Percentiles rank a stretch among this genome's conserved stretches.
These are phyloP conservation scores for Apocynum venetum DNA, from an alignment of 257 asterid genomes.

Conservation along the genomic window DNA sequence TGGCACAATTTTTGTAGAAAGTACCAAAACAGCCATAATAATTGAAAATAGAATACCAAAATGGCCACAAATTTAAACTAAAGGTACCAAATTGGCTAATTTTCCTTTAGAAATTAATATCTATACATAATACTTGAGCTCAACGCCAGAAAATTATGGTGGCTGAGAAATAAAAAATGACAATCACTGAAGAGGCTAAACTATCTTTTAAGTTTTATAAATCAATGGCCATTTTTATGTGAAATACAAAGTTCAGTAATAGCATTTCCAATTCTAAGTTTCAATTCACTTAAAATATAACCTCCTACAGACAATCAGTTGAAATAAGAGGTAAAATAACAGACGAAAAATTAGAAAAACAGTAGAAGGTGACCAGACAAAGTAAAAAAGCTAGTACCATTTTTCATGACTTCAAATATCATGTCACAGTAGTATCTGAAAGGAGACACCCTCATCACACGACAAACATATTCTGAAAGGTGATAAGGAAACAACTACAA, in stretches of 20 bases:
- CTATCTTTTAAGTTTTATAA: not conserved
- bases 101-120: not conserved
- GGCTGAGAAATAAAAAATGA: not conserved
- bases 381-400: constrained; percentile 48
- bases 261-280: not conserved
- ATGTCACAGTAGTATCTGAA: constrained; percentile 97
- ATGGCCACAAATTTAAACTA: too few species aligned
- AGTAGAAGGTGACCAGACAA: not conserved
- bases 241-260: not conserved
- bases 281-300: not conserved
- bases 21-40: too few species aligned
- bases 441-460: constrained; percentile 96
- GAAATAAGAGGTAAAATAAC: not conserved
- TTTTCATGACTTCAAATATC: constrained; percentile 96
- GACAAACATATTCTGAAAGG: constrained; percentile 96
- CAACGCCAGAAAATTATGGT: not conserved
- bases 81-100: too few species aligned
- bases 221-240: not conserved
- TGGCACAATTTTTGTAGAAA: too few species aligned
- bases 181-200: too few species aligned
- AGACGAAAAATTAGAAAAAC: not conserved
- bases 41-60: too few species aligned
- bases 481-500: constrained; percentile 96
- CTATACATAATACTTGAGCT: not conserved
- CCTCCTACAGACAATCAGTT: not conserved